Evolutionary conservation across 768 basidiomycete species (phyloP).

Genomic region (Psilocybe cyanescens): DNA sequence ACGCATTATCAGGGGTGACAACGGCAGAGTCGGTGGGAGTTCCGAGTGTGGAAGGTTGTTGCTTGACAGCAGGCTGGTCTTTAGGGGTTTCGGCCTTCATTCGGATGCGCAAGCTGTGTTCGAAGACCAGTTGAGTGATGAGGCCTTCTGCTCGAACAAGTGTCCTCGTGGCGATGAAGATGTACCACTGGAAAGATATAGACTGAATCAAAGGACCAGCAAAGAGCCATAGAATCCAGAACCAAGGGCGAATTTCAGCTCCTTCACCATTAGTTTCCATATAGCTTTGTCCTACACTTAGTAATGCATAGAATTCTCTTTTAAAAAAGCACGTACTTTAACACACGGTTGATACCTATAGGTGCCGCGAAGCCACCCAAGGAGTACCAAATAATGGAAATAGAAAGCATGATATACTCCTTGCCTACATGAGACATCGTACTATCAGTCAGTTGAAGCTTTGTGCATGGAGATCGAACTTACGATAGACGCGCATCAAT

Average conservation of each 20-base stretch:
- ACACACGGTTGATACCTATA: slow-evolving; percentile 12
- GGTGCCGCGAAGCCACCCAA: slow-evolving; percentile 7
- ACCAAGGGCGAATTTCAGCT: slow-evolving; percentile 61
- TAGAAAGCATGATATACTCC: slow-evolving; percentile 26
- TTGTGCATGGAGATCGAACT: background rate
- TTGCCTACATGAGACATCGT: slow-evolving; percentile 6
- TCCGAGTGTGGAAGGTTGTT: background rate
- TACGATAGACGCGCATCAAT: slow-evolving; percentile 40
- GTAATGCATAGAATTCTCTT: background rate
- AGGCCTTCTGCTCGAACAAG: slow-evolving; percentile 41
- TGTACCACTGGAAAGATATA: slow-evolving; percentile 57
- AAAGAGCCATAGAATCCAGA: slow-evolving; percentile 51
- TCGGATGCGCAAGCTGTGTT: slow-evolving; percentile 59
- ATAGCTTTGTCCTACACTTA: slow-evolving; percentile 38
- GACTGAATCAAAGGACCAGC: slow-evolving; percentile 45
- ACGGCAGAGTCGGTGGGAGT: background rate
- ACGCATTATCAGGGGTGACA: background rate
- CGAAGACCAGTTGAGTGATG: slow-evolving; percentile 43
- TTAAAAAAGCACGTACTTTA: background rate
- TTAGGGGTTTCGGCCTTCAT: slow-evolving; percentile 28
- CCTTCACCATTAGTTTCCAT: slow-evolving; percentile 54
- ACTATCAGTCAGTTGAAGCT: background rate
- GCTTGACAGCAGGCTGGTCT: background rate
- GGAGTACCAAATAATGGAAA: slow-evolving; percentile 3
- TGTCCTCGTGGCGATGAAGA: slow-evolving; percentile 50